A percentile compares a stretch with the other conserved stretches of the same genome.
Evolutionary conservation across 202 grass and related monocot genomes (phyloP).

Genomic region (Bolboschoenoplectus hybrid): DNA sequence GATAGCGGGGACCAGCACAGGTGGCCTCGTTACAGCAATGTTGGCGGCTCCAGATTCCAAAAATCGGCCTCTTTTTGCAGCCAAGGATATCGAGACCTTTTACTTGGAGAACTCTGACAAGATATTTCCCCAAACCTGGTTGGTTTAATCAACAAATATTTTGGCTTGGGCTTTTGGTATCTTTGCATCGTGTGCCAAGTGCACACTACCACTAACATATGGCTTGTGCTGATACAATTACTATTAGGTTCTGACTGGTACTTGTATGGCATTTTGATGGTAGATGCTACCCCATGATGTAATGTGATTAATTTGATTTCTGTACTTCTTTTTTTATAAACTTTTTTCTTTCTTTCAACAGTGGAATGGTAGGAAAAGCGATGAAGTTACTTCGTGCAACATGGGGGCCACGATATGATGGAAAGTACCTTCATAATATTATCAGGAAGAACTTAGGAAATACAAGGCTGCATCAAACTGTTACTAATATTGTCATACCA

Average conservation of each 20-base stretch:
- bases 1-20: constrained; percentile 64
- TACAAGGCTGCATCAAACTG: constrained; percentile 40
- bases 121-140: constrained; percentile 60
- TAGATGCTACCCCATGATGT: background rate
- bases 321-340: background rate
- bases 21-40: constrained; percentile 66
- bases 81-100: constrained; percentile 58
- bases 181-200: background rate
- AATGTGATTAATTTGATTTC: constrained; percentile 11
- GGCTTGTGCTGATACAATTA: background rate
- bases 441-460: constrained; percentile 44
- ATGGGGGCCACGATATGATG: constrained; percentile 57
- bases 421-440: constrained; percentile 55
- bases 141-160: constrained; percentile 33
- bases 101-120: constrained; percentile 53
- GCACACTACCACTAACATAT: background rate
- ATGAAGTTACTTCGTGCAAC: constrained; percentile 54
- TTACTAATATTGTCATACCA: constrained; percentile 60
- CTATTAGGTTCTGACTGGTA: background rate
- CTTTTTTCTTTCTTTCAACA: constrained; percentile 46
- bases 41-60: constrained; percentile 46
- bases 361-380: constrained; percentile 59
- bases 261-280: background rate
- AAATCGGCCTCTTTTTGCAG: constrained; percentile 53
- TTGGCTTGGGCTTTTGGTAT: background rate